Evolutionary conservation across 2,329 filamentous ascomycete genomes (phyloP).

Genomic region (Cercospora brassicicola): DNA sequence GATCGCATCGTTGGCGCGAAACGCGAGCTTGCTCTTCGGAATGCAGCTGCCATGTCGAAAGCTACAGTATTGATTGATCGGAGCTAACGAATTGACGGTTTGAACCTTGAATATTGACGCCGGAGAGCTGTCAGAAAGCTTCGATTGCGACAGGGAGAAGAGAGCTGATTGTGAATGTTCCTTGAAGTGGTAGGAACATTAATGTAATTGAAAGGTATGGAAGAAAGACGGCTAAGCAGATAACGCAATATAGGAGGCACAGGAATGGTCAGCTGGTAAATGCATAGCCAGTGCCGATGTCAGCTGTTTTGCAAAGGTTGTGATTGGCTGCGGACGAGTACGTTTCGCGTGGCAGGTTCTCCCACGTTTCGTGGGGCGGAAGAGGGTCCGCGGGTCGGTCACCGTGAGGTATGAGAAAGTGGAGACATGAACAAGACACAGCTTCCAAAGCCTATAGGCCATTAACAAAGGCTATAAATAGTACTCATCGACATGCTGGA

Average conservation of each 20-base stretch:
- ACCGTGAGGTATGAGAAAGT: background rate
- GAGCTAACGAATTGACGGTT: background rate
- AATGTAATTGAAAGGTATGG: background rate
- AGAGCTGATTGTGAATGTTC: background rate
- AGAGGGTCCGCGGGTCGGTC: background rate
- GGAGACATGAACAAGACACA: background rate
- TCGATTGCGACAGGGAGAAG: background rate
- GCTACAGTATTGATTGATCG: constrained; percentile 1
- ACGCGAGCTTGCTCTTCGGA: background rate
- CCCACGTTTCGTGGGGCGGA: background rate
- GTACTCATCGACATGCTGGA: background rate
- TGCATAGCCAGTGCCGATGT: background rate
- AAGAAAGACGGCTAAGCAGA: background rate
- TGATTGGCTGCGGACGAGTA: background rate
- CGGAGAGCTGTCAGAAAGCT: background rate
- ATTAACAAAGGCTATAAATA: background rate
- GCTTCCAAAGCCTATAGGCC: background rate
- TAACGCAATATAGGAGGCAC: background rate
- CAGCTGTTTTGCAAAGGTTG: background rate
- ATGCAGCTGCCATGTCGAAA: background rate
- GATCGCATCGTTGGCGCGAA: constrained; percentile 15
- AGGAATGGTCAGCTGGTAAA: constrained; percentile 8
- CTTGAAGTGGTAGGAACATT: background rate
- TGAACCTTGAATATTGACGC: background rate
- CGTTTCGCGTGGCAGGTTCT: background rate